These are phyloP conservation scores for Coprinopsis marcescibilis DNA, from an alignment of 768 basidiomycete species.

Conservation along the genomic window DNA sequence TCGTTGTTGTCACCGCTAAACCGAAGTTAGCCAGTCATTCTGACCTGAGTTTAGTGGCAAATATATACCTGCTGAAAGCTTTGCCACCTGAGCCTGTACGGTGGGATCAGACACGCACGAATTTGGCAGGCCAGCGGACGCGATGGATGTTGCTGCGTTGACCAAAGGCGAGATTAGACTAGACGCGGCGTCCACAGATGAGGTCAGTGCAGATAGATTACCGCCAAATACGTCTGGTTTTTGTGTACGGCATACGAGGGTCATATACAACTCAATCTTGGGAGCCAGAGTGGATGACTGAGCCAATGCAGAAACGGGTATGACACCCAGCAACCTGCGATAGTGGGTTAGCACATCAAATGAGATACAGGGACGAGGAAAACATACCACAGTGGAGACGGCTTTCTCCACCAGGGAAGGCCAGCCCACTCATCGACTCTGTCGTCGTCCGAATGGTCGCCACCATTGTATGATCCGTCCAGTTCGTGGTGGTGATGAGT, in stretches of 20 bases:
- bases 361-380: not conserved
- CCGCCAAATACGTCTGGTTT: conserved; percentile 47
- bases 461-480: conserved; percentile 5
- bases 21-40: not conserved
- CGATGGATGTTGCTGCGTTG: not conserved
- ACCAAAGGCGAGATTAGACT: not conserved
- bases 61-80: conserved; percentile 48
- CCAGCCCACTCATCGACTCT: conserved; percentile 24
- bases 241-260: conserved; percentile 62
- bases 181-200: not conserved
- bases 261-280: conserved; percentile 68
- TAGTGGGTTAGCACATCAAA: conserved; percentile 5
- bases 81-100: conserved; percentile 68
- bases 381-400: conserved; percentile 68
- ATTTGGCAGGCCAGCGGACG: conserved; percentile 7
- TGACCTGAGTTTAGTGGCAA: not conserved
- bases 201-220: not conserved
- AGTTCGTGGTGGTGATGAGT: conserved; percentile 26
- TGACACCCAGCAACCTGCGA: conserved; percentile 50
- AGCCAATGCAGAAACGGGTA: conserved; percentile 53
- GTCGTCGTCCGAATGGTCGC: conserved; percentile 16
- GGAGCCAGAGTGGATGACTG: conserved; percentile 59
- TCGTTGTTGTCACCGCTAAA: conserved; percentile 55
- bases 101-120: conserved; percentile 63
- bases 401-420: conserved; percentile 71